A percentile compares a stretch with the other conserved stretches of the same genome.
These are phyloP conservation scores for Chlamydomonas asymmetrica DNA, from an alignment of 139 green algal species.

Conservation along the genomic window DNA sequence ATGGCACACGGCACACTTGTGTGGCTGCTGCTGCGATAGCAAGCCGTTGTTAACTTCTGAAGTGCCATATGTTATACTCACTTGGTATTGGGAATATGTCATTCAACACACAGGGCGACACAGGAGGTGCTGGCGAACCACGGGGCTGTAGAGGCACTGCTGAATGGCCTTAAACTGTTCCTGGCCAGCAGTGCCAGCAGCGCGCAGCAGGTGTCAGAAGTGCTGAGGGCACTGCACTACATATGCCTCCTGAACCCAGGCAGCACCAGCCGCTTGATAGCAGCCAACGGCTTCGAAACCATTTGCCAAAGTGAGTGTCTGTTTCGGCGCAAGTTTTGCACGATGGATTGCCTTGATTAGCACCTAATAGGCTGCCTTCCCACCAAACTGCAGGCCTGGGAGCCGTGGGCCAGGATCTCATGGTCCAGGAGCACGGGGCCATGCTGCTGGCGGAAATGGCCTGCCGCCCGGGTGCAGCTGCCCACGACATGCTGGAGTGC, in stretches of 20 bases:
- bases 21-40: no score
- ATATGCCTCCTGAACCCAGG: conserved; percentile 35
- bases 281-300: conserved; percentile 6
- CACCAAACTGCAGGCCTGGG: conserved; percentile 17
- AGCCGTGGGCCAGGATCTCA: conserved; percentile 26
- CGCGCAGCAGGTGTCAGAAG: conserved; percentile 16
- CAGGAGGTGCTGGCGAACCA: conserved; percentile 27
- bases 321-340: background rate
- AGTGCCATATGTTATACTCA: no score
- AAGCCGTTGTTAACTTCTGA: no score
- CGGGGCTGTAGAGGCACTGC: conserved; percentile 20
- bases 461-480: background rate
- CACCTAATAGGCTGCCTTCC: background rate
- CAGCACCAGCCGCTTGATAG: conserved; percentile 15
- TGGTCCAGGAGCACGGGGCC: conserved; percentile 38
- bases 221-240: conserved; percentile 36
- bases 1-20: background rate
- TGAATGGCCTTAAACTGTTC: conserved; percentile 9
- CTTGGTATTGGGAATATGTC: no score
- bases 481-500: conserved; percentile 27
- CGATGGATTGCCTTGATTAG: background rate
- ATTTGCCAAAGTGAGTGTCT: conserved; percentile 12
- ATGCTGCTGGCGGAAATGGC: conserved; percentile 45
- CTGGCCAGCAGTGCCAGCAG: conserved; percentile 1
- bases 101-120: conserved; percentile 12